A percentile compares a stretch with the other conserved stretches of the same genome.
phyloP scores from a whole-genome alignment of 1,284 basidiomycete species.

The Cutaneotrichosporon sp. region DNA sequence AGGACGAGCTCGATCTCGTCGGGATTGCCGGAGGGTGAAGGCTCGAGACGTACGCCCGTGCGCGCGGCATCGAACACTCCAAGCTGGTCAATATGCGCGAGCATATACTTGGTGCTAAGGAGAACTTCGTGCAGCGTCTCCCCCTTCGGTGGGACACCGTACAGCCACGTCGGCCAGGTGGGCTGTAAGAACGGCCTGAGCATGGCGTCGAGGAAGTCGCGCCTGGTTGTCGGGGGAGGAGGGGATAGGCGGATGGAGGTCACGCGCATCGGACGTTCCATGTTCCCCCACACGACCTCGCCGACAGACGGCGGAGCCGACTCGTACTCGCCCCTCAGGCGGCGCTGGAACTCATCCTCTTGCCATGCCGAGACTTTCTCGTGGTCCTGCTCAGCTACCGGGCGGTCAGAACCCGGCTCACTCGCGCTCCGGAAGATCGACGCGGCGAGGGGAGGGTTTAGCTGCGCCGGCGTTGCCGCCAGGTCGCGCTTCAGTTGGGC shows the following conservation, averaged over 20 bases:
- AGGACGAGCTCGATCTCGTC: conserved; percentile 86
- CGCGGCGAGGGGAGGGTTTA: conserved; percentile 21
- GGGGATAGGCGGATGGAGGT: conserved; percentile 78
- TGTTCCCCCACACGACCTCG: conserved; percentile 68
- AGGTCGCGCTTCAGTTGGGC: conserved; percentile 25
- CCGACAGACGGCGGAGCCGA: conserved; percentile 65
- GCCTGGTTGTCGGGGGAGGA: conserved; percentile 65
- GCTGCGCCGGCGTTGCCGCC: conserved; percentile 12
- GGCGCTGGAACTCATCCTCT: conserved; percentile 64
- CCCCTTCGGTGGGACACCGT: conserved; percentile 45
- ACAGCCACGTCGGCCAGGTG: conserved; percentile 38
- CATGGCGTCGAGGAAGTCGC: conserved; percentile 74
- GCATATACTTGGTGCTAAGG: conserved; percentile 65
- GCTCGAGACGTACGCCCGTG: conserved; percentile 63
- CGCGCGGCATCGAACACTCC: conserved; percentile 72
- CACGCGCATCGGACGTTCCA: conserved; percentile 63
- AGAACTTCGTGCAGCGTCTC: conserved; percentile 66
- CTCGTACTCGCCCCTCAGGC: conserved; percentile 73
- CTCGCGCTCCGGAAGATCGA: conserved; percentile 22
- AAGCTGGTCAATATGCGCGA: conserved; percentile 64
- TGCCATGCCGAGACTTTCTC: conserved; percentile 67
- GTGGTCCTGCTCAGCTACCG: conserved; percentile 29
- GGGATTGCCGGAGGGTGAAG: conserved; percentile 61
- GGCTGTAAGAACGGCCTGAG: conserved; percentile 64
- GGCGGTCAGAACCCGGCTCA: conserved; percentile 21